Evolutionary conservation across 371 early-diverging fungal species (phyloP), one percentile per base, ranked within the genome.

Genomic region (Funneliformis caledonium): DNA sequence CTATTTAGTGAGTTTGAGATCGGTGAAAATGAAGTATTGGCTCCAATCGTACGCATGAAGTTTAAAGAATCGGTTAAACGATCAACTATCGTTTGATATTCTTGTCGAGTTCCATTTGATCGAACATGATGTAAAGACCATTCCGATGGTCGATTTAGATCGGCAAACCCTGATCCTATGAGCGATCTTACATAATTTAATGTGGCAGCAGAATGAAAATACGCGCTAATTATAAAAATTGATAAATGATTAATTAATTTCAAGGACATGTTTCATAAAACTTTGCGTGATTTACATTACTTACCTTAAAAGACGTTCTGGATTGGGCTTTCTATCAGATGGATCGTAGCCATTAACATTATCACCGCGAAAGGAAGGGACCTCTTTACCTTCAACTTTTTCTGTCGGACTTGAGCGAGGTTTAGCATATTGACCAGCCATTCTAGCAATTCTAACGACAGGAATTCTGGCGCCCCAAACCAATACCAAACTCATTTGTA

Each of bases 341-440:
- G 95, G 93, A 67, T 95, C 95, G 82, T 91, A 95, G 45, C 98
- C 97, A 88, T 98, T 98, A 72, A 98, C 95, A 85, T 96, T 98
- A 88, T 98, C 99, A 76, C 99, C 99, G 82, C 95, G 89, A 87
- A 90, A 93, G 48, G 92, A 87, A 85, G 90, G 88, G 82, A 97
- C 87, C 81, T 94, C 93, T 69, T 91, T 85, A 70, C 98, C 98
- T 84, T 96, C 90, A 65, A 94, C 84, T 83, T 92, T 92, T 84
- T 98, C 98, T 43, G 91, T 95, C 2, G 97, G 95, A 85, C 92
- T 95, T 48, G 96, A 96, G 72, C 98, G 92, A 43, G 98, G 98
- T 89, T 98, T 98, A 60, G 97, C 98, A 86, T 98, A 98, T 88
- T 96, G 96, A 5, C 96, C 99, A 26, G 96, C 98, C 97, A 98